phyloP scores from a whole-genome alignment of 2,329 filamentous ascomycete genomes.

The Pseudocercospora pini-densiflorae region DNA sequence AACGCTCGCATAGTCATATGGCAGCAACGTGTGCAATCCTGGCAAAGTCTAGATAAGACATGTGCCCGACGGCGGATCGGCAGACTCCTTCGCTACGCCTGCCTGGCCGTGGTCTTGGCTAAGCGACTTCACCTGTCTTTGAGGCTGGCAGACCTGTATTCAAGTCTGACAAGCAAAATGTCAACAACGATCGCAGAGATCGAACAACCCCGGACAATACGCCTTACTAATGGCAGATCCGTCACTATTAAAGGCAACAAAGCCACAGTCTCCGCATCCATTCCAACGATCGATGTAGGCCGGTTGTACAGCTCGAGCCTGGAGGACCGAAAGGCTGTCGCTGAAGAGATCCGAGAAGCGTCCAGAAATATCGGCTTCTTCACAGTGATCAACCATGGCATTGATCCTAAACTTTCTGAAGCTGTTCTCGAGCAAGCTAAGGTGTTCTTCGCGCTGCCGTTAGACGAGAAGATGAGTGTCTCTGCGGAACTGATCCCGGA shows the following conservation, averaged over 20 bases:
- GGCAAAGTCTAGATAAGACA: neutral
- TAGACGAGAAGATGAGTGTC: constrained; percentile 5
- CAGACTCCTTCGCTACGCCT: neutral
- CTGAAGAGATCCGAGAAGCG: constrained; percentile 15
- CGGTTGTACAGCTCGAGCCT: neutral
- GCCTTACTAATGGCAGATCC: constrained; percentile 4
- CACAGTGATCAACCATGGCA: constrained; percentile 16
- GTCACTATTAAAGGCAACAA: neutral
- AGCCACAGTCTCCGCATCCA: neutral
- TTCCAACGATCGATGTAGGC: constrained; percentile 8
- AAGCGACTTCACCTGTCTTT: neutral
- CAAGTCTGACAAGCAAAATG: too few species aligned
- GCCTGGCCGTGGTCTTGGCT: neutral
- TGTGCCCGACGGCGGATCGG: constrained; percentile 1
- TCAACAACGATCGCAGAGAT: neutral
- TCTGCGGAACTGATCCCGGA: constrained; percentile 1
- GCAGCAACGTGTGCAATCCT: neutral
- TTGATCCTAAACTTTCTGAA: constrained; percentile 2
- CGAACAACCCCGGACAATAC: neutral
- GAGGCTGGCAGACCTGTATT: too few species aligned
- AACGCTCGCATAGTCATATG: neutral
- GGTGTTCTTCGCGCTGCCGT: neutral
- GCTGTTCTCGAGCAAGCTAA: constrained; percentile 15
- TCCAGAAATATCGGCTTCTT: constrained; percentile 23
- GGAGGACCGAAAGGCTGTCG: neutral